These are phyloP conservation scores for Camelina neglecta DNA, from an alignment of 345 rosid genomes.

Conservation along the genomic window DNA sequence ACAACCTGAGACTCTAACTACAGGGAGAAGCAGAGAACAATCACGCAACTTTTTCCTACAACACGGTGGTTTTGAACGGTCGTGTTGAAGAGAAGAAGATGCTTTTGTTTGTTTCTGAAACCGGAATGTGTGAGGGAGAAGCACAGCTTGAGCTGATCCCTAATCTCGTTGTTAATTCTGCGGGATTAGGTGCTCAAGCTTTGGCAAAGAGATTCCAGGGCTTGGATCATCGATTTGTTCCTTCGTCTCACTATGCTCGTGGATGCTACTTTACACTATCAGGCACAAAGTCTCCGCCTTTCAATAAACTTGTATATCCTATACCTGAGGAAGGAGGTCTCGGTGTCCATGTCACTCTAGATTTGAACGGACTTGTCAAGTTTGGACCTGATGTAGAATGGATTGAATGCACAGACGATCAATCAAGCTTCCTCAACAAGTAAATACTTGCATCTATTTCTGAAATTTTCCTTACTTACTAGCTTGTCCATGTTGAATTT, in stretches of 20 bases:
- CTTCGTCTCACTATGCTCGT: constrained; percentile 70
- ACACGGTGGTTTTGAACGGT: constrained; percentile 72
- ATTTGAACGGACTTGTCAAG: constrained; percentile 84
- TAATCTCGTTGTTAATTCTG: constrained; percentile 74
- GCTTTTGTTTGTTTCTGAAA: constrained; percentile 61
- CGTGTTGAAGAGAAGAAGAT: constrained; percentile 59
- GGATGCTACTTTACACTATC: constrained; percentile 83
- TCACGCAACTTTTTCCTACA: constrained; percentile 71
- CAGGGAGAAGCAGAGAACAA: constrained; percentile 89
- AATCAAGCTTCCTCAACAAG: constrained; percentile 79
- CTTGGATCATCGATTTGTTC: constrained; percentile 50
- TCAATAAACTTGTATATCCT: constrained; percentile 78
- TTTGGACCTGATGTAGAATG: constrained; percentile 98
- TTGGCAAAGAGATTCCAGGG: constrained; percentile 75
- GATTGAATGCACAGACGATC: constrained; percentile 62
- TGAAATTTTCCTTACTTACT: neutral
- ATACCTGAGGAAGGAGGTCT: constrained; percentile 92
- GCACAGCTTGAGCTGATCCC: constrained; percentile 70
- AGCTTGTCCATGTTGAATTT: constrained; percentile 3
- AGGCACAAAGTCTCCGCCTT: constrained; percentile 57
- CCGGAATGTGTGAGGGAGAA: constrained; percentile 48
- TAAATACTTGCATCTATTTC: constrained; percentile 42
- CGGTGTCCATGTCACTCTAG: constrained; percentile 90
- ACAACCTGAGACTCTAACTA: constrained; percentile 17
- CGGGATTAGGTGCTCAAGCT: constrained; percentile 76